Evolutionary conservation across 2,329 filamentous ascomycete genomes (phyloP).

Genomic region (Colletotrichum magnum): DNA sequence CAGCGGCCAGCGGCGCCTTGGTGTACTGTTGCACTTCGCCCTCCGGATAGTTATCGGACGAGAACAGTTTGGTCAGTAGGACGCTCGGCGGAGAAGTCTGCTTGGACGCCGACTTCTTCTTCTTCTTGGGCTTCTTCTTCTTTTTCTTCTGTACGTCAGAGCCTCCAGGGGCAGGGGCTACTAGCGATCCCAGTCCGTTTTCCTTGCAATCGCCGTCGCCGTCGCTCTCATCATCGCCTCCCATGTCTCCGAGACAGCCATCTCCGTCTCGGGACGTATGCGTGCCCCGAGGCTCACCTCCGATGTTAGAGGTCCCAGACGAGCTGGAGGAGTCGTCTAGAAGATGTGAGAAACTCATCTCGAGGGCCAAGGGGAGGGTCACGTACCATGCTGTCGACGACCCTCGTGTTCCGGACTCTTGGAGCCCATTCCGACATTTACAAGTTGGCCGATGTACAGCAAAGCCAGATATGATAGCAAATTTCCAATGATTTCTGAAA

Average conservation of each 20-base stretch:
- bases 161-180: not conserved
- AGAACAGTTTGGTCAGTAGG: conserved; percentile 49
- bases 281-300: not conserved
- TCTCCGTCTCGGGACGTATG: conserved; percentile 1
- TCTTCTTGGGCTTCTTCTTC: conserved; percentile 40
- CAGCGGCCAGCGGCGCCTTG: conserved; percentile 44
- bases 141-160: conserved; percentile 23
- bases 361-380: not conserved
- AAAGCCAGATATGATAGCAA: too few relatives aligned
- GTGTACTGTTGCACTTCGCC: conserved; percentile 44
- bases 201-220: not conserved
- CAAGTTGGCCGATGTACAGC: not conserved
- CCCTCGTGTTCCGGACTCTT: not conserved
- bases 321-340: not conserved
- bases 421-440: conserved; percentile 3
- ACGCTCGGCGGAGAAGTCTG: conserved; percentile 53
- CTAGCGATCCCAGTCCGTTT: not conserved
- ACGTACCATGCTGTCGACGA: not conserved
- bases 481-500: not conserved
- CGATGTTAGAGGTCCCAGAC: not conserved
- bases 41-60: conserved; percentile 45
- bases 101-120: conserved; percentile 43
- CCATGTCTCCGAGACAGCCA: not conserved
- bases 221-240: not conserved
- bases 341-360: not conserved